Conservation (phyloP, 2,329 filamentous ascomycete genomes). For the Phoma sp. region DNA sequence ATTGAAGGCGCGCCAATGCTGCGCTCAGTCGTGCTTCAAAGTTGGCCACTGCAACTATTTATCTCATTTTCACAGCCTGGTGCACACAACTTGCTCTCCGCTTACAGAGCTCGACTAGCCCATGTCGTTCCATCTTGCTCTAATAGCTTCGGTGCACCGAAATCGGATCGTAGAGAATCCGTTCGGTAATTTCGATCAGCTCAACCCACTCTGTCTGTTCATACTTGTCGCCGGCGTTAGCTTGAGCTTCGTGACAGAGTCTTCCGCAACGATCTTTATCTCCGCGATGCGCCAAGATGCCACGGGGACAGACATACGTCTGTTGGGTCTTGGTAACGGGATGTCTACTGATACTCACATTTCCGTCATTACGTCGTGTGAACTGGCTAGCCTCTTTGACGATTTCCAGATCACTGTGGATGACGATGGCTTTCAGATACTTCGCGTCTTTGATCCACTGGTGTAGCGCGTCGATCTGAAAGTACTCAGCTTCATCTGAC, state of each 20-base stretch:
- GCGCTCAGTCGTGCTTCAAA: no score
- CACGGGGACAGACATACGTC: conserved; percentile 25
- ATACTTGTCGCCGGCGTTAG: not conserved
- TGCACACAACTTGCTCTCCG: no score
- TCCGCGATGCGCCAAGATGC: conserved; percentile 17
- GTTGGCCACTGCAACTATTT: no score
- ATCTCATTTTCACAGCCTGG: no score
- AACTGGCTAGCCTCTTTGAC: no score
- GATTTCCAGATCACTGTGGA: not conserved
- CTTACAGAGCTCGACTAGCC: no score
- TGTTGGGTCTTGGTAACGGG: not conserved
- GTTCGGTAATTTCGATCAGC: conserved; percentile 16
- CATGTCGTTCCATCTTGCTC: no score
- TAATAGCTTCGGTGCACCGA: no score
- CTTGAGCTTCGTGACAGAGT: conserved; percentile 6
- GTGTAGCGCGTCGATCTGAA: conserved; percentile 37
- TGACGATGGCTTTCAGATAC: conserved; percentile 30
- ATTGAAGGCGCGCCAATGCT: no score
- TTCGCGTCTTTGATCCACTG: conserved; percentile 38
- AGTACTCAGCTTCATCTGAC: conserved; percentile 43
- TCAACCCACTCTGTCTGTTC: conserved; percentile 15
- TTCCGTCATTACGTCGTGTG: not conserved
- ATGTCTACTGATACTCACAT: conserved; percentile 5
- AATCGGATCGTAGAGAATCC: conserved; percentile 6
- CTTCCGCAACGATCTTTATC: conserved; percentile 9